Base-by-base conservation (phyloP, 192 early-diverging fungal species). In the Coemansia sp. region DNA sequence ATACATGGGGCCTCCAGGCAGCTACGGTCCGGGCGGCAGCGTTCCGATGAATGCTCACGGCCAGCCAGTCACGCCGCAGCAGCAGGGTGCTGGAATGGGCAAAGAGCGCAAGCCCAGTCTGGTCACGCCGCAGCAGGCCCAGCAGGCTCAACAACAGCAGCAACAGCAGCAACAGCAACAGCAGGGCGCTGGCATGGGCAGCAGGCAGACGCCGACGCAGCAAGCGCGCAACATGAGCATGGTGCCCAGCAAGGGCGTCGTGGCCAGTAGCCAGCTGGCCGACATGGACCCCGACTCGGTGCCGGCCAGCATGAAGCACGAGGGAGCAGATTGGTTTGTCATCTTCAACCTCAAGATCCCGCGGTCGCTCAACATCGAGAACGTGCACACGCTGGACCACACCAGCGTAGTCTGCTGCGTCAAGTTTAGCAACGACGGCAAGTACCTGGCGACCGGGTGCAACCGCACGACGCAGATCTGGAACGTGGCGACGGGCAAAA, bases 331-430 rank as follows among this genome's bases (percentile, higher is more conserved):
- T 81, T 96, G 93, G 93, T 87, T 90, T 77, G 93, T 90, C 24
- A 84, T 97, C 24, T 88, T 86, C 65, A 90, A 90, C 62, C 85
- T 85, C 3, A 88, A 88, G 68, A 67, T 82, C 14, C 74, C 84
- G 28, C 83, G 88, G 25, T 63, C 67, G 55, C 75, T 88, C 24
- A 83, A 86, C 58, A 87, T 90, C 13, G 87, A 89, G 51, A 66
- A 88, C 47, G 69, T 90, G 32, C 83, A 85, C 55, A 74, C 81
- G 60, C 70, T 88, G 51, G 82, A 85, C 47, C 89, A 91, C 70
- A 70, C 55, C 58, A 93, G 92, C 68, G 96, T 98, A 18, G 96
- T 98, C 7, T 98, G 96, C 79, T 98, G 94, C 71, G 93, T 97
- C 47, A 91, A 91, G 60, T 98, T 98, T 65, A 95, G 93, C 58